Evolutionary conservation across 208 protist species (phyloP).

Genomic region (Acanthamoeba sp.): DNA sequence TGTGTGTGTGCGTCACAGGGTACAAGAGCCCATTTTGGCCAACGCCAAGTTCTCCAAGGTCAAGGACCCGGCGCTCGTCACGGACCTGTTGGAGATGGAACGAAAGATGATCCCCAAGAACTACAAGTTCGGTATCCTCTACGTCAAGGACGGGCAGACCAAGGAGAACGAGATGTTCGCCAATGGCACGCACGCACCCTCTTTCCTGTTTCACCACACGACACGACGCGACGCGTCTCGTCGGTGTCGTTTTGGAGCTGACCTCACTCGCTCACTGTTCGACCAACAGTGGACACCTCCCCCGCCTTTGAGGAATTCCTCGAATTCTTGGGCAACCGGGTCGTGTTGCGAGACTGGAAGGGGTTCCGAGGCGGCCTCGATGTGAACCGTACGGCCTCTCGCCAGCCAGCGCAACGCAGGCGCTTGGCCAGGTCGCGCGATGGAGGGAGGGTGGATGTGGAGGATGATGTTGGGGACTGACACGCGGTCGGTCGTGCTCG

Average conservation of each 20-base stretch:
- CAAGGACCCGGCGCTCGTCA: background rate
- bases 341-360: constrained; percentile 36
- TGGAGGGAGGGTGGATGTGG: too few species aligned
- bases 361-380: constrained; percentile 64
- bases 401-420: too few species aligned
- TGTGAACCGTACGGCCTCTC: background rate
- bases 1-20: too few species aligned
- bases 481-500: background rate
- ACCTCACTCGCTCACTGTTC: too few species aligned
- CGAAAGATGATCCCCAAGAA: constrained; percentile 75
- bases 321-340: constrained; percentile 16
- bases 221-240: background rate
- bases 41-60: constrained; percentile 28
- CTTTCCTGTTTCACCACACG: background rate
- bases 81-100: constrained; percentile 59
- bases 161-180: constrained; percentile 67
- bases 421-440: background rate
- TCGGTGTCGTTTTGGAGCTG: too few species aligned
- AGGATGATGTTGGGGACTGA: too few species aligned
- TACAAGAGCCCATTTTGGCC: background rate
- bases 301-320: constrained; percentile 46
- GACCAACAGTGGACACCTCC: background rate
- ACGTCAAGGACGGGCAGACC: constrained; percentile 63
- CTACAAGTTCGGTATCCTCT: constrained; percentile 81
- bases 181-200: background rate